phyloP scores from a whole-genome alignment of 1,139 yeast species.

The Debaryomyces sp. region DNA sequence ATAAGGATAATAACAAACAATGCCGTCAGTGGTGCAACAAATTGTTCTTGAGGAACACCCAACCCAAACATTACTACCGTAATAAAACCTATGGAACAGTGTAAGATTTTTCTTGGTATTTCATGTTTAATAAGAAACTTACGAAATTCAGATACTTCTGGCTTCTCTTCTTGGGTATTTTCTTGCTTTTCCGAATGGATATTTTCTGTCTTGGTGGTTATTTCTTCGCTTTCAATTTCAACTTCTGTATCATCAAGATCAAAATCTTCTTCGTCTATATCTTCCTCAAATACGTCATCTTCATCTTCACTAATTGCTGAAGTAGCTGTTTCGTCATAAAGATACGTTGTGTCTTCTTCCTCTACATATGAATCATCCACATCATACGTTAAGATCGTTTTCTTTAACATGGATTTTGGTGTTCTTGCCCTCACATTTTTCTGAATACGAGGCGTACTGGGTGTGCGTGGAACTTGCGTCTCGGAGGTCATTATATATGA shows the following conservation, averaged over 20 bases:
- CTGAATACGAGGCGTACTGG: conserved; percentile 11
- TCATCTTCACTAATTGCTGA: conserved; percentile 20
- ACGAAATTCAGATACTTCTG: conserved; percentile 32
- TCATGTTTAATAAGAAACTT: conserved; percentile 75
- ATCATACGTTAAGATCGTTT: conserved; percentile 30
- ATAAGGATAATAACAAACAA: conserved; percentile 58
- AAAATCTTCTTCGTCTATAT: conserved; percentile 14
- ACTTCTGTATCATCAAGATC: conserved; percentile 16
- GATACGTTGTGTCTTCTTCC: conserved; percentile 41
- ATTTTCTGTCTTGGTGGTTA: background rate
- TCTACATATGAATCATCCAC: conserved; percentile 38
- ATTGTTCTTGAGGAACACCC: conserved; percentile 57
- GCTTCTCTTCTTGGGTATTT: background rate
- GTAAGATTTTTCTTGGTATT: conserved; percentile 82
- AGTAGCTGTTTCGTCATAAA: conserved; percentile 26
- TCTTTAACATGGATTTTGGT: conserved; percentile 16
- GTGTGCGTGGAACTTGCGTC: conserved; percentile 12
- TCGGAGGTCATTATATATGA: background rate
- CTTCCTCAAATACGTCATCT: conserved; percentile 16
- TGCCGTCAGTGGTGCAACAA: conserved; percentile 59
- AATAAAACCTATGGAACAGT: conserved; percentile 82
- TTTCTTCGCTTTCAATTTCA: conserved; percentile 4
- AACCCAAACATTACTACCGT: conserved; percentile 71
- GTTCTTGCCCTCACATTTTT: conserved; percentile 8
- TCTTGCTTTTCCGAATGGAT: background rate